phyloP scores from a whole-genome alignment of 805 yeast species.

The Ogataea trehalophila region DNA sequence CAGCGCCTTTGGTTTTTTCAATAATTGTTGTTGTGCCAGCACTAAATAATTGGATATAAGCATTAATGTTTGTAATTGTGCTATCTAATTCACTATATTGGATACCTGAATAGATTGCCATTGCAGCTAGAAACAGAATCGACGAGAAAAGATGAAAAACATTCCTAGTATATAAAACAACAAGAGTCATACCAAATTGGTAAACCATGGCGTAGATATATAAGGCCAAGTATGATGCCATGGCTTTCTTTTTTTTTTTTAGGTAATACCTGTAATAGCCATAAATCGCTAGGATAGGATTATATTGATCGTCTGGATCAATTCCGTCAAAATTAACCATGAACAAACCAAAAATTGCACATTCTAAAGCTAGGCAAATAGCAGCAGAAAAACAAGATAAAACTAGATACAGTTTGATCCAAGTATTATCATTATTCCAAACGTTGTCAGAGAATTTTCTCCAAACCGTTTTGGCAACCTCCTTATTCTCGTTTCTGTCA shows the following conservation, averaged over 20 bases:
- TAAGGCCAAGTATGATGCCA: conserved; percentile 35
- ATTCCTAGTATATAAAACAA: conserved; percentile 34
- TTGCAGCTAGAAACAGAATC: conserved; percentile 32
- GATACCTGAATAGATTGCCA: conserved; percentile 41
- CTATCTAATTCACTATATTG: conserved; percentile 34
- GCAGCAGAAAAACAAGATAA: conserved; percentile 33
- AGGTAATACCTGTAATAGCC: conserved; percentile 25
- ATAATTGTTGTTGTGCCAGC: conserved; percentile 2
- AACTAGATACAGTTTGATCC: conserved; percentile 24
- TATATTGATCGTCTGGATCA: conserved; percentile 16
- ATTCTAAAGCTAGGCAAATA: conserved; percentile 32
- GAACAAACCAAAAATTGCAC: conserved; percentile 36
- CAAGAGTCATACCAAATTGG: conserved; percentile 34
- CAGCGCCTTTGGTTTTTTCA: conserved; percentile 16
- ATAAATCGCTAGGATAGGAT: conserved; percentile 14
- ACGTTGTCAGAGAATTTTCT: conserved; percentile 12
- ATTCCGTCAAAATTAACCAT: conserved; percentile 29
- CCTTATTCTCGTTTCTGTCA: conserved; percentile 6
- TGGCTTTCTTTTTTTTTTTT: conserved; percentile 11
- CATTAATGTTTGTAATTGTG: conserved; percentile 17
- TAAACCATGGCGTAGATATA: conserved; percentile 39
- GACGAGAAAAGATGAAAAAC: conserved; percentile 33
- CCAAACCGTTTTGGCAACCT: conserved; percentile 8
- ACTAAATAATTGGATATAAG: conserved; percentile 9
- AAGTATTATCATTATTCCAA: conserved; percentile 13